Conservation (phyloP, 1,139 yeast species). For the Magnusiomyces magnusii region DNA sequence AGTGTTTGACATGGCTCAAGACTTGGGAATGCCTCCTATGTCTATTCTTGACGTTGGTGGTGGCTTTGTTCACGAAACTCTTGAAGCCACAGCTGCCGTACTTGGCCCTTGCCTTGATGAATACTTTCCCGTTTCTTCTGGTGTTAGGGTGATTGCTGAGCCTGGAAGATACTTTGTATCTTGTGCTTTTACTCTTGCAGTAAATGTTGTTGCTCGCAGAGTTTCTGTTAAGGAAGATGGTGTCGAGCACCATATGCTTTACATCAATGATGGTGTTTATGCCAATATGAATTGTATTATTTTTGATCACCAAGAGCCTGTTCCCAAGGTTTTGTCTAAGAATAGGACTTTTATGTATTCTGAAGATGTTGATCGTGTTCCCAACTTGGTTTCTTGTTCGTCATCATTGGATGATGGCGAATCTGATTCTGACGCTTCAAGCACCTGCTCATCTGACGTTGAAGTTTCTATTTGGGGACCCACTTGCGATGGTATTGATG, state of each 20-base stretch:
- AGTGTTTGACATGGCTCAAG: constrained; percentile 56
- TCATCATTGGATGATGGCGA: constrained; percentile 1
- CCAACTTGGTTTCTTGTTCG: constrained; percentile 17
- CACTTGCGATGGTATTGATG: constrained; percentile 94
- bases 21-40: constrained; percentile 42
- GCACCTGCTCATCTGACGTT: constrained; percentile 10
- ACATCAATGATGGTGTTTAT: constrained; percentile 91
- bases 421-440: constrained; percentile 10
- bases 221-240: constrained; percentile 30
- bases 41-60: constrained; percentile 82
- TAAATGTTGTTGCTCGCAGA: constrained; percentile 80
- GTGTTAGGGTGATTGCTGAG: constrained; percentile 70
- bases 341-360: constrained; percentile 41
- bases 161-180: constrained; percentile 93
- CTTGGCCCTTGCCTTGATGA: constrained; percentile 50
- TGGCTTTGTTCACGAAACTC: constrained; percentile 70
- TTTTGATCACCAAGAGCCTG: constrained; percentile 84
- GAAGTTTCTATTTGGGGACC: constrained; percentile 89
- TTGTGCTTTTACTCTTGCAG: constrained; percentile 75
- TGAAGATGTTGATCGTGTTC: constrained; percentile 22
- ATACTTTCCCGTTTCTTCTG: constrained; percentile 46
- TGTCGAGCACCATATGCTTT: constrained; percentile 42
- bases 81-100: constrained; percentile 52
- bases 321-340: constrained; percentile 56
- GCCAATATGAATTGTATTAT: constrained; percentile 92